Conservation (phyloP, 805 yeast species). For the Monosporozyma aquatica region DNA sequence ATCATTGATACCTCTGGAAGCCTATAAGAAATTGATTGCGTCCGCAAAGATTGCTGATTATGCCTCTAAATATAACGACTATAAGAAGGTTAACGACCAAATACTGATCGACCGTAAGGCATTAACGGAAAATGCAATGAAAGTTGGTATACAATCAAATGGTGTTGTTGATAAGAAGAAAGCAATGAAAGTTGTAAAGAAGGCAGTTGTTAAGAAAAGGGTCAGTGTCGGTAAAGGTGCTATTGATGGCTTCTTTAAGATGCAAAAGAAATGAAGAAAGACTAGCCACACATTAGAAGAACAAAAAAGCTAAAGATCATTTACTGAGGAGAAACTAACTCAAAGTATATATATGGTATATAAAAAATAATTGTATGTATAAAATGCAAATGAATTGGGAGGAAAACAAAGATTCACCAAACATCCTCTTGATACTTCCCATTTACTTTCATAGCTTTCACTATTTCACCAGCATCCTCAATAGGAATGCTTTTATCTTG, state of each 20-base stretch:
- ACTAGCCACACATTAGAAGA: too few species aligned
- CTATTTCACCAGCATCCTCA: conserved; percentile 64
- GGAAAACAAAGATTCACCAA: conserved; percentile 46
- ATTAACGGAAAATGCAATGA: conserved; percentile 27
- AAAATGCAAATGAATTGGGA: neutral
- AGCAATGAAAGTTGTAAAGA: conserved; percentile 17
- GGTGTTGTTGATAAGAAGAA: conserved; percentile 9
- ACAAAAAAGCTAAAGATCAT: too few species aligned
- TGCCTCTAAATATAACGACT: conserved; percentile 26
- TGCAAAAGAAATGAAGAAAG: conserved; percentile 14
- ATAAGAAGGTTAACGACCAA: conserved; percentile 12
- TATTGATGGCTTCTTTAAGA: conserved; percentile 57
- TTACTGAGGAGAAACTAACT: too few species aligned
- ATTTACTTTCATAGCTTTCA: conserved; percentile 69
- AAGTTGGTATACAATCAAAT: conserved; percentile 17
- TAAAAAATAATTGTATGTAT: neutral
- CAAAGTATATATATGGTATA: neutral
- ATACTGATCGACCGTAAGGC: conserved; percentile 22
- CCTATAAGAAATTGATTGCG: conserved; percentile 20
- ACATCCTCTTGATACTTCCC: conserved; percentile 96
- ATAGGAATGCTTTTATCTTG: conserved; percentile 53
- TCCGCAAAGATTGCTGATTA: conserved; percentile 25
- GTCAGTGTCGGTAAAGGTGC: conserved; percentile 59
- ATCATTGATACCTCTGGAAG: conserved; percentile 40
- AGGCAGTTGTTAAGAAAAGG: conserved; percentile 30